Base-by-base conservation (phyloP, 192 early-diverging fungal genomes). In the Gamsiella multidivaricata region DNA sequence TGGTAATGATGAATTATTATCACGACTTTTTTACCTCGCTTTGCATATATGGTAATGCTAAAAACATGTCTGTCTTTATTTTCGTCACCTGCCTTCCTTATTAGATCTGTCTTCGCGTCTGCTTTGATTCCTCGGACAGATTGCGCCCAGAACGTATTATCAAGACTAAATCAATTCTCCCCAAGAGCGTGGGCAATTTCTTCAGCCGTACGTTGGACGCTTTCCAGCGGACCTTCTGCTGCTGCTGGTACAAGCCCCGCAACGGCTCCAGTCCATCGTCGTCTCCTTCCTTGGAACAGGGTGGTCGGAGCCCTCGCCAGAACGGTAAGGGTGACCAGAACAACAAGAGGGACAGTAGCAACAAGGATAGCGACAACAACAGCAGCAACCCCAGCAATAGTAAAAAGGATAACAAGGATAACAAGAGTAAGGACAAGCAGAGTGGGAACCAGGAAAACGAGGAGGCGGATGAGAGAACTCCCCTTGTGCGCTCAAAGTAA, bases 81-180 rank as follows among this genome's bases (percentile, higher is more conserved):
- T 29, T 28, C 3, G 3, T 32, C 41, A 17, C 3, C 58, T 22
- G 12, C 32, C 41, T 47, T 5, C 22, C 8, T 25, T 1, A 28
- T 60, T 66, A 68, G 73, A 76, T 76, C 25, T 76, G 73, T n/a
- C 46, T 76, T 9, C 51, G 65, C 0, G 73, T 62, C 8, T 76
- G 73, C 52, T 76, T 76, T 26, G 70, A 72, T 25, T 72, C 70
- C 1, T 72, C 70, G 2, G 70, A 72, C 46, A 63, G 70, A 25
- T 33, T 72, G 23, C 61, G 70, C 3, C 70, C 70, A 31, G 70
- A 72, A 32, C 42, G 70, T 3, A 72, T 72, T 17, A 64, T 64
- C 54, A 72, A 72, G 36, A 72, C 46, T 0, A 55, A 42, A 17
- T 72, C 70, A 0, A 57, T 63, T 18, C 15, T 72, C 4, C 70